These are phyloP conservation scores for Lepidopterella palustris DNA, from an alignment of 495 filamentous ascomycete species.

Conservation along the genomic window DNA sequence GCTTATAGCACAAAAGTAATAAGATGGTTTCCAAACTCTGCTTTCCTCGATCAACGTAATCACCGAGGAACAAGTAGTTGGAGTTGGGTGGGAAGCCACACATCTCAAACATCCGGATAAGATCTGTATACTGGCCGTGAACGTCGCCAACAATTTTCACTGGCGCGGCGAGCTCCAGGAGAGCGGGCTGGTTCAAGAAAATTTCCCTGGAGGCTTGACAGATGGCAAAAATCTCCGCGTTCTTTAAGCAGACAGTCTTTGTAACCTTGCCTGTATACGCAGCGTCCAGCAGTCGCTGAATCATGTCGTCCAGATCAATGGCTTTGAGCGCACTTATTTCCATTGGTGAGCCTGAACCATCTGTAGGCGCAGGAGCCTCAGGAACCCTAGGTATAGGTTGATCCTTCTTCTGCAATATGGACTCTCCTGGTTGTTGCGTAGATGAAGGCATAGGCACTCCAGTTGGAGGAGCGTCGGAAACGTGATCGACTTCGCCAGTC, in stretches of 20 bases:
- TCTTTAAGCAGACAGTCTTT: slow-evolving; percentile 94
- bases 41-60: slow-evolving; percentile 98
- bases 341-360: slow-evolving; percentile 42
- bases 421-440: slow-evolving; percentile 58
- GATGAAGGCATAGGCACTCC: slow-evolving; percentile 45
- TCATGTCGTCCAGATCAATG: slow-evolving; percentile 95
- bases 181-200: slow-evolving; percentile 84
- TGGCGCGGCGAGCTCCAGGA: slow-evolving; percentile 88
- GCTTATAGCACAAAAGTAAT: slow-evolving; percentile 92
- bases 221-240: slow-evolving; percentile 91
- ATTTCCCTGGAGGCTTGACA: slow-evolving; percentile 80
- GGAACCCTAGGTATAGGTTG: slow-evolving; percentile 29
- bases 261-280: slow-evolving; percentile 95
- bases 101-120: slow-evolving; percentile 99
- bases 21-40: slow-evolving; percentile 96
- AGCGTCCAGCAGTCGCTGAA: slow-evolving; percentile 86
- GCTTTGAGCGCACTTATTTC: slow-evolving; percentile 75
- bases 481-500: slow-evolving; percentile 85
- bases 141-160: slow-evolving; percentile 99
- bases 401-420: slow-evolving; percentile 75
- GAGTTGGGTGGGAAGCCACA: slow-evolving; percentile 91
- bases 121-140: slow-evolving; percentile 95
- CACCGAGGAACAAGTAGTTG: slow-evolving; percentile 94
- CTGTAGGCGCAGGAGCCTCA: slow-evolving; percentile 16
- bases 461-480: slow-evolving; percentile 84